Conservation (phyloP, 139 green algal species). For the Spirogloea muscicola region DNA sequence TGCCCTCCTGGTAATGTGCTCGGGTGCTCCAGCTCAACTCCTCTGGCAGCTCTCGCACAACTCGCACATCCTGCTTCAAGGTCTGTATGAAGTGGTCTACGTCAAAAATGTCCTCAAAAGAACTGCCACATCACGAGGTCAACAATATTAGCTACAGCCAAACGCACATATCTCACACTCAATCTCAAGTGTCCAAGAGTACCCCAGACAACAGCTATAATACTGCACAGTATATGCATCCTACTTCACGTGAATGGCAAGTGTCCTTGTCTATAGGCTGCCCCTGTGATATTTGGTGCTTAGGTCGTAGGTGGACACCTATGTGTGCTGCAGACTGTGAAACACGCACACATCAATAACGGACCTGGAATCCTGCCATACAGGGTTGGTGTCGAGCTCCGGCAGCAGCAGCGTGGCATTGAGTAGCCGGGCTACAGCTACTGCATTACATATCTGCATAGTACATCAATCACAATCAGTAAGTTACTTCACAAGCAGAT, state of each 20-base stretch:
- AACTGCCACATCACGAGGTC: too few species aligned
- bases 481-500: too few species aligned
- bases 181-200: not conserved
- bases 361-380: conserved; percentile 42
- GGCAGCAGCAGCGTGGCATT: conserved; percentile 38
- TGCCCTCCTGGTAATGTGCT: conserved; percentile 15
- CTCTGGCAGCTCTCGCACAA: conserved; percentile 23
- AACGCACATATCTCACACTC: not conserved
- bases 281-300: not conserved
- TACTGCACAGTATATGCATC: not conserved
- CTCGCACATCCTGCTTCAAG: conserved; percentile 9
- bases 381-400: conserved; percentile 42
- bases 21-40: conserved; percentile 33
- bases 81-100: conserved; percentile 26
- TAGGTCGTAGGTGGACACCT: not conserved
- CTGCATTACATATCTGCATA: conserved; percentile 43
- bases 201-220: not conserved
- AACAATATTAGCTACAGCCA: not conserved
- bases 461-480: not conserved
- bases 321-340: not conserved
- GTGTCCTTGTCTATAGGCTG: not conserved
- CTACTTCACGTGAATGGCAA: not conserved
- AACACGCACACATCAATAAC: not conserved
- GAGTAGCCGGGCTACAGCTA: conserved; percentile 37
- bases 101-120: conserved; percentile 43